Conservation (phyloP, 345 rosid species). For the Eucalyptus polybractea region DNA sequence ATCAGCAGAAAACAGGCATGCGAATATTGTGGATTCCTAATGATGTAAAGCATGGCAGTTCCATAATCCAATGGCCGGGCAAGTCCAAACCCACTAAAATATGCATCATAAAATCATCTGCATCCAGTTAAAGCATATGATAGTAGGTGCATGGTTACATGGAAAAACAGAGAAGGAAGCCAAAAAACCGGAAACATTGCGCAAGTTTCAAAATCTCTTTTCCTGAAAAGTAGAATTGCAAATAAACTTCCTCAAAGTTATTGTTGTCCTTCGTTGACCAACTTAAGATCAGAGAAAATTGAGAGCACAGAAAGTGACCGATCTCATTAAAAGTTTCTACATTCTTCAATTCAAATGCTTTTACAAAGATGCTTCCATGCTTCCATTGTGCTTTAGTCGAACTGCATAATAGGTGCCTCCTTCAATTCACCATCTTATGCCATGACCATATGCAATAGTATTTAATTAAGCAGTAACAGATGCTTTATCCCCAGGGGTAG, state of each 20-base stretch:
- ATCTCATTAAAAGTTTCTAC: neutral
- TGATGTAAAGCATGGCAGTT: neutral
- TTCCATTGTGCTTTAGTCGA: neutral
- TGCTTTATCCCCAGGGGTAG: neutral
- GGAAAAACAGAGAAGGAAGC: neutral
- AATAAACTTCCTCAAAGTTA: neutral
- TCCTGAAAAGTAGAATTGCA: neutral
- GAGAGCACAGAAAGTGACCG: neutral
- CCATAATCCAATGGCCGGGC: neutral
- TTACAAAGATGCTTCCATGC: neutral
- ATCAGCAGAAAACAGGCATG: neutral
- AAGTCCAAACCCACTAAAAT: neutral
- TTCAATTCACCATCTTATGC: neutral
- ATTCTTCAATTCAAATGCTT: neutral
- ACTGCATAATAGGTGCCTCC: neutral
- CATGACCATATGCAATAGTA: neutral
- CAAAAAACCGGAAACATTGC: neutral
- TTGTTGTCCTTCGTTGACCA: neutral
- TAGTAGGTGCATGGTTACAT: neutral
- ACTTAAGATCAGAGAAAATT: neutral
- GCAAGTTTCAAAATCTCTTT: neutral
- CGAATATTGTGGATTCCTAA: neutral
- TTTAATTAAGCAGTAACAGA: neutral
- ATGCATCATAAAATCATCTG: neutral
- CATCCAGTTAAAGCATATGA: neutral